phyloP scores from a whole-genome alignment of 352 stramenopile species.

The Aphanomyces euteiches region DNA sequence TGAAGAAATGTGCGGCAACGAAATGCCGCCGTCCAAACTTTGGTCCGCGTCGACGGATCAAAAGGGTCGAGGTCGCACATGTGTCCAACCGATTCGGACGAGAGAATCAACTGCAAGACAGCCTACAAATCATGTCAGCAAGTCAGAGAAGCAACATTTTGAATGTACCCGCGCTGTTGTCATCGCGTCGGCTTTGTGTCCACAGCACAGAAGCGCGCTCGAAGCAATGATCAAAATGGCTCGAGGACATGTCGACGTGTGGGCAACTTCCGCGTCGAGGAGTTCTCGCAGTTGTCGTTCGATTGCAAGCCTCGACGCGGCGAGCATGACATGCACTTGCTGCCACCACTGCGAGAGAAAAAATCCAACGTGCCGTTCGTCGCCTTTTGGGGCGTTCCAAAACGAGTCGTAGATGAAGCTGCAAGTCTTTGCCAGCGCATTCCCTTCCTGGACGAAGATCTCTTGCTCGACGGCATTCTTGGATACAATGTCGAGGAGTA shows the following conservation, averaged over 20 bases:
- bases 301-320: conserved; percentile 19
- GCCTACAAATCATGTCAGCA: conserved; percentile 1
- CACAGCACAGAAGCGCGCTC: conserved; percentile 38
- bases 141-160: not conserved
- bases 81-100: not conserved
- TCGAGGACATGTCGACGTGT: conserved; percentile 39
- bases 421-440: conserved; percentile 2
- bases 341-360: conserved; percentile 18
- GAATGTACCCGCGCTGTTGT: conserved; percentile 2
- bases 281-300: conserved; percentile 33
- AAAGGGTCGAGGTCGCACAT: conserved; percentile 16
- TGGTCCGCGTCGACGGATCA: not conserved
- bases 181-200: conserved; percentile 41
- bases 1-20: conserved; percentile 18
- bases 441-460: not conserved
- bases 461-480: not conserved
- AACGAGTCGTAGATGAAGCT: conserved; percentile 1
- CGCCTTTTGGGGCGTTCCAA: conserved; percentile 6
- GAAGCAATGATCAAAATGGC: conserved; percentile 28
- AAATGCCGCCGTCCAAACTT: conserved; percentile 25
- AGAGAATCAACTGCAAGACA: conserved; percentile 22
- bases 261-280: conserved; percentile 45
- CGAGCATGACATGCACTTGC: not conserved
- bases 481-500: conserved; percentile 3
- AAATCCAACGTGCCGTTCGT: conserved; percentile 20